Base-by-base conservation (phyloP, 192 early-diverging fungal genomes). In the Backusella mclennaniae region DNA sequence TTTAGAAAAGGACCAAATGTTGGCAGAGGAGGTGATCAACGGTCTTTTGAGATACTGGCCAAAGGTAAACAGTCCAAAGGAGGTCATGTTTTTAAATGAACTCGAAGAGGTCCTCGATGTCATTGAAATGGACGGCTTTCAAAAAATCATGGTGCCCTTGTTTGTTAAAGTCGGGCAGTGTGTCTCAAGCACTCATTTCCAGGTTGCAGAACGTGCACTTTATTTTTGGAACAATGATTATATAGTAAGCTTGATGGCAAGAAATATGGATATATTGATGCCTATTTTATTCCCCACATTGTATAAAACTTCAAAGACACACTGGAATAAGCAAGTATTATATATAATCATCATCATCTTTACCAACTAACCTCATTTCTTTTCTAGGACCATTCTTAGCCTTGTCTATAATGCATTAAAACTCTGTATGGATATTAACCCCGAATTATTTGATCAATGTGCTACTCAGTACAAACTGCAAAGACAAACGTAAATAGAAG, bases 211-310 rank as follows among this genome's bases (percentile, higher is more conserved):
- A 84, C 89, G 98, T 76, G 96, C 98, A 15, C 86, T 99, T 35
- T 95, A 93, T 73, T 97, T 95, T 84, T 99, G 98, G 98, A 98
- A 97, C 85, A 99, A 98, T 82, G 96, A 96, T 79, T 98, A 97
- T 79, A 96, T 98, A 86, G 95, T 96, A 74, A 96, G 91, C 79
- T 81, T 99, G 84, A 96, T 99, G 77, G 91, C 92, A 19, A 96
- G 97, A 75, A 97, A 99, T 85, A 94, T 94, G 39, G 85, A 87
- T 69, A 90, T 92, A 44, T 93, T 99, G 42, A 82, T 99, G 76
- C 98, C 98, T 14, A 96, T 99, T 75, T 92, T 97, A 87, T 97
- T 98, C 75, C 91, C 96, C 11, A 91, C 95, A 12, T 89, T 99
- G 31, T 98, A 96, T 79, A 90, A 93, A 41, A 97, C 97, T 82